phyloP scores from a whole-genome alignment of 768 basidiomycete genomes.

The Tylopilus plumbeoviolaceoides region DNA sequence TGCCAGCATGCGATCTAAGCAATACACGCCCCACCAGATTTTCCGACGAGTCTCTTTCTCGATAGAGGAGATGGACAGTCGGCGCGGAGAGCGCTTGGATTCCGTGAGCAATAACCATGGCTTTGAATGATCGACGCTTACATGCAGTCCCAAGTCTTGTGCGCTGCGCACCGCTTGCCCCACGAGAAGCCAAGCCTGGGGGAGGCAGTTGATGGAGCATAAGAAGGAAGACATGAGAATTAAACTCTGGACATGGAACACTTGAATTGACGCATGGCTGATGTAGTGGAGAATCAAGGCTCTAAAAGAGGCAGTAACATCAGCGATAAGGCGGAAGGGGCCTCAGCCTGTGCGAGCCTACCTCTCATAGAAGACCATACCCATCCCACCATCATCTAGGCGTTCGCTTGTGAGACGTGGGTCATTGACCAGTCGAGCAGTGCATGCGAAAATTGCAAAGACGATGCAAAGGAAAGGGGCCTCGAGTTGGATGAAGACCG shows the following conservation, averaged over 20 bases:
- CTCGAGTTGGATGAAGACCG: slow-evolving; percentile 50
- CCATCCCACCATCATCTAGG: slow-evolving; percentile 77
- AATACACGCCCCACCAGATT: slow-evolving; percentile 94
- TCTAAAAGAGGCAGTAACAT: slow-evolving; percentile 36
- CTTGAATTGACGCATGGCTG: slow-evolving; percentile 80
- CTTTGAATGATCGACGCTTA: slow-evolving; percentile 39
- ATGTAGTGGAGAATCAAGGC: slow-evolving; percentile 90
- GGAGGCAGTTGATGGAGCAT: slow-evolving; percentile 89
- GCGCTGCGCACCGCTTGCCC: slow-evolving; percentile 88
- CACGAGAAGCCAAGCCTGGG: slow-evolving; percentile 90
- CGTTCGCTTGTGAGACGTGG: slow-evolving; percentile 57
- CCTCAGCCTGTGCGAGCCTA: slow-evolving; percentile 32
- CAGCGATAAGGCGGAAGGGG: background rate
- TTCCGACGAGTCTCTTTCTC: slow-evolving; percentile 89
- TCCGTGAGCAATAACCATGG: slow-evolving; percentile 14
- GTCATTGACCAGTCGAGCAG: slow-evolving; percentile 76
- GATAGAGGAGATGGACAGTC: slow-evolving; percentile 61
- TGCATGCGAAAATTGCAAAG: slow-evolving; percentile 89
- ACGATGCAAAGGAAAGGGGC: slow-evolving; percentile 76
- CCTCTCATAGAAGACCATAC: slow-evolving; percentile 89
- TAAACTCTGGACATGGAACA: slow-evolving; percentile 87
- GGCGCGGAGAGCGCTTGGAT: slow-evolving; percentile 73
- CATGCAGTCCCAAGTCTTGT: slow-evolving; percentile 90
- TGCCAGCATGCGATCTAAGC: slow-evolving; percentile 88
- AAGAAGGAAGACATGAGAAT: slow-evolving; percentile 86